Base-by-base conservation (phyloP, 2,329 filamentous ascomycete species). In the Trichoderma koningiopsis region DNA sequence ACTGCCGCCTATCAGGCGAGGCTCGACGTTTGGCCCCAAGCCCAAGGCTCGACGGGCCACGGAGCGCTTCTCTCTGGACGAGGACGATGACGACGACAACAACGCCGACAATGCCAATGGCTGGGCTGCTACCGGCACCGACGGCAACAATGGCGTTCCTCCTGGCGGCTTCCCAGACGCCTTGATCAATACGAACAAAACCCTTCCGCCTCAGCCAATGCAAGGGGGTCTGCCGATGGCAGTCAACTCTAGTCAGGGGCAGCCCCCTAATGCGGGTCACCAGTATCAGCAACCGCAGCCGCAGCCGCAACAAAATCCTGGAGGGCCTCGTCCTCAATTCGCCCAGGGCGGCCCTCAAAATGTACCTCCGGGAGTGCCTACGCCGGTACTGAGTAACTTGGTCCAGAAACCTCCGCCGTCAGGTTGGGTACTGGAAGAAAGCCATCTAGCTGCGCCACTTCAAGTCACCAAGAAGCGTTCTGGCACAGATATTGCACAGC, bases 361-460 rank as follows among this genome's bases (percentile, higher is more conserved):
- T 16, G 16, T 24, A 40, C 59, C 22, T n/a, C 40, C 27, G 2
- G 53, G 55, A 29, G 49, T 47, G 62, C 52, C 40, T 11, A 72
- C 72, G 19, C 69, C 70, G 5, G 71, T 76, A 65, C 65, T 77
- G 43, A 70, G 72, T 35, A 83, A 82, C 52, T 79, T 82, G 11
- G 76, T 82, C 8, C 80, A 82, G 40, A 79, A 74, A 33, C 77
- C 84, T 3, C 81, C 81, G 31, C 82, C 81, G 1, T 77, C 79
- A n/a, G 83, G 82, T 0, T 88, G 86, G 86, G 85, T 83, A 61
- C 76, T 86, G 6, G 82, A 88, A 71, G 85, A 87, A 76, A 88
- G 86, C 11, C 81, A 85, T 69, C 78, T 88, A 43, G 77, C 82
- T 1, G 82, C 86, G 71, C 87, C 87, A 31, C 79, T 88, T 22